Base-by-base conservation (phyloP, 352 stramenopile species). In the Phytophthora fragariaefolia region DNA sequence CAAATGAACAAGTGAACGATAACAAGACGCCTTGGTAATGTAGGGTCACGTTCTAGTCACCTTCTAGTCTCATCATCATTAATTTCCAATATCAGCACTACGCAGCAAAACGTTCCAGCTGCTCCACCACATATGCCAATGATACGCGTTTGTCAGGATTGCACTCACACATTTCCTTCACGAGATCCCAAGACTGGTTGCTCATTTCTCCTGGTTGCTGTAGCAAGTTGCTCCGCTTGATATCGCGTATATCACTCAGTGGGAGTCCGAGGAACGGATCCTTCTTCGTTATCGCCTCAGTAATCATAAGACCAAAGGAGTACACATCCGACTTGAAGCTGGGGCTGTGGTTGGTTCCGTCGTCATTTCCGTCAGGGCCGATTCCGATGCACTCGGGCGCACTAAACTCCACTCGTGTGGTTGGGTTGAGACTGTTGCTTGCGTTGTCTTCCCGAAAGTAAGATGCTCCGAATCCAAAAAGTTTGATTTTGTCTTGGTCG, bases 311-410 rank as follows among this genome's bases (percentile, higher is more conserved):
- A 1, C 73, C 73, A 22, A 80, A 72, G 13, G 73, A 70, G 40
- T 80, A 80, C 15, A 77, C 51, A 34, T 80, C 73, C 24, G 73
- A 80, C 51, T 73, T n/a, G 45, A 77, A 72, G 23, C 49, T 6
- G n/a, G 61, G 58, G 10, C 48, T 66, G 18, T 61, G 54, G 7
- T 34, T 28, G 6, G 36, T 36, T 0, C 59, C 58, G 20, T 7
- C 18, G 1, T 64, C 23, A 1, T 36, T 36, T 13, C 49, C 58
- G 3, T 62, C 40, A 1, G 23, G 6, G 4, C 26, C 47, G 15
- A 70, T 52, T 1, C 43, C 62, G 48, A 69, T 60, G 46, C 69
- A 73, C 28, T 76, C 69, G 3, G 69, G 69, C 18, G 69, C 69
- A 9, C 23, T 28, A 45, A 76, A 76, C n/a, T 76, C 69, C 30